These are phyloP conservation scores for Turritis glabra DNA, from an alignment of 345 rosid genomes.

Conservation along the genomic window DNA sequence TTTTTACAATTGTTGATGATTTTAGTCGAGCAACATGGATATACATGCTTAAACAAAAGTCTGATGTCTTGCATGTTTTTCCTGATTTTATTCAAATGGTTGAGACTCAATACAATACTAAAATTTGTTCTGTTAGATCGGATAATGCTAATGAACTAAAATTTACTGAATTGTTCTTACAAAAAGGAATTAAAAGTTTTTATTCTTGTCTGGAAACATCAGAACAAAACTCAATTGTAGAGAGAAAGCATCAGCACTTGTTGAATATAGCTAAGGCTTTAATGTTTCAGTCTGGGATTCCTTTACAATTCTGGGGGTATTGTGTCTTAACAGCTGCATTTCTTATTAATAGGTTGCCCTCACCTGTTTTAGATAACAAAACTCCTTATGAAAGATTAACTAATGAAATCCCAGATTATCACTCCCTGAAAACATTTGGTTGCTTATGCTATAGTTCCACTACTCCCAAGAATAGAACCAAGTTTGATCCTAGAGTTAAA, in stretches of 20 bases:
- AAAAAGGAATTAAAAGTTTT: background rate
- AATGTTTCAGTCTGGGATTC: background rate
- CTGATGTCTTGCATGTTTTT: background rate
- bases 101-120: background rate
- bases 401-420: background rate
- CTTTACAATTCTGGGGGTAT: background rate
- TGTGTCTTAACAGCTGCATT: background rate
- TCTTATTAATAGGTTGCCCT: background rate
- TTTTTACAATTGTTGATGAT: too few relatives aligned
- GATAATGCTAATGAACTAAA: background rate
- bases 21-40: background rate
- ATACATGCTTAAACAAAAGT: background rate
- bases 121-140: background rate
- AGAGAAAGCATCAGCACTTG: background rate
- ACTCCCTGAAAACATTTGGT: background rate
- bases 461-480: background rate
- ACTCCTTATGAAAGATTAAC: background rate
- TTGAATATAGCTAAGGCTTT: background rate
- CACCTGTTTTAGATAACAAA: background rate
- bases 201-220: background rate
- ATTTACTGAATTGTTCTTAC: background rate
- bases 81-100: background rate
- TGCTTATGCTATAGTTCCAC: background rate
- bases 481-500: background rate
- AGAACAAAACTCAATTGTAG: background rate